Percentiles rank a stretch among this genome's conserved stretches.
phyloP scores from a whole-genome alignment of 495 filamentous ascomycete species.

The Mytilinidion resinicola region DNA sequence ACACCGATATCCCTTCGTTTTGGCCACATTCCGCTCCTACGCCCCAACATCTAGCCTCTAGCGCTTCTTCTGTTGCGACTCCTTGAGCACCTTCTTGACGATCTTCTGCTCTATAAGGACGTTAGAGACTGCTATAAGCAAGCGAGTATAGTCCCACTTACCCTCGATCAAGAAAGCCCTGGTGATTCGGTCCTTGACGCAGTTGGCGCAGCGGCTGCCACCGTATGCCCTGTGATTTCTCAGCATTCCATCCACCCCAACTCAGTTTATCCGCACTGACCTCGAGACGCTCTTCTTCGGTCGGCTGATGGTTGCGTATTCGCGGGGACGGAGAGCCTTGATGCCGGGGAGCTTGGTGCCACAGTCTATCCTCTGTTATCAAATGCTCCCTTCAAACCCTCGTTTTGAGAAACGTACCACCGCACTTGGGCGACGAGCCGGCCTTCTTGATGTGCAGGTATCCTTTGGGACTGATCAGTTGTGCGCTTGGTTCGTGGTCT shows the following conservation, averaged over 20 bases:
- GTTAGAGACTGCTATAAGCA: background rate
- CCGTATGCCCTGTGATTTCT: constrained; percentile 30
- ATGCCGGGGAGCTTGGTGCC: constrained; percentile 89
- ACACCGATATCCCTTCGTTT: constrained; percentile 16
- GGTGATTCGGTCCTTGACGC: constrained; percentile 89
- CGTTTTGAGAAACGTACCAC: constrained; percentile 47
- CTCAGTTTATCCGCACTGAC: constrained; percentile 37
- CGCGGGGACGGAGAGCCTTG: constrained; percentile 91
- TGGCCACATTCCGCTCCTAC: constrained; percentile 12
- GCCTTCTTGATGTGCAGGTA: constrained; percentile 99
- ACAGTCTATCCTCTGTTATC: constrained; percentile 21
- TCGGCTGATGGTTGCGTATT: constrained; percentile 91
- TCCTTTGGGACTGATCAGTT: background rate
- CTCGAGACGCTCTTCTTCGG: constrained; percentile 99
- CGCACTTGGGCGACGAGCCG: constrained; percentile 93
- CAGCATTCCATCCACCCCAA: background rate
- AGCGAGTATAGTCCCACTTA: no score
- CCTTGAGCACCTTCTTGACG: constrained; percentile 99
- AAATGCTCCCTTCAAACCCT: background rate
- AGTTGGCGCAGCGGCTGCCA: constrained; percentile 95
- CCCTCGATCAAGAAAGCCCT: constrained; percentile 36
- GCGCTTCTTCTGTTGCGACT: constrained; percentile 80
- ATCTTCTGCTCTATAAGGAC: constrained; percentile 99
- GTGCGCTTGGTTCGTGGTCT: no score
- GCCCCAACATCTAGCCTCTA: constrained; percentile 20